phyloP scores from a whole-genome alignment of 176 grass and related monocot species.

The Eragrostis curvula region DNA sequence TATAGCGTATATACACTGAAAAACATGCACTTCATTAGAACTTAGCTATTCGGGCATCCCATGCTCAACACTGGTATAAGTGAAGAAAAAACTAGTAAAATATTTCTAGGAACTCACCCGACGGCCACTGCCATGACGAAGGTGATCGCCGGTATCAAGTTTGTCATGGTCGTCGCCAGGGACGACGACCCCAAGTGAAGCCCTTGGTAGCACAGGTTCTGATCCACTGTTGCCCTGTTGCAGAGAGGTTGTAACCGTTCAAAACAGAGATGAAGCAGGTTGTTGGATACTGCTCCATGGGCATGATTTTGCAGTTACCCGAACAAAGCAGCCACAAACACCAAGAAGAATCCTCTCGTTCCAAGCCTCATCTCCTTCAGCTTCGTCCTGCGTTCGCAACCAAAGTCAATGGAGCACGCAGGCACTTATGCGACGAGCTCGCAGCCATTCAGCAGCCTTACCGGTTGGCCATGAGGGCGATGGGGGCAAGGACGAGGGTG shows the following conservation, averaged over 20 bases:
- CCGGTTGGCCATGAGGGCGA: neutral
- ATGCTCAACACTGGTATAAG: neutral
- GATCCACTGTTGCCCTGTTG: constrained; percentile 1
- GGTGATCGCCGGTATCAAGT: constrained; percentile 31
- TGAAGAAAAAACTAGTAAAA: no score
- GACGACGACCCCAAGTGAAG: constrained; percentile 14
- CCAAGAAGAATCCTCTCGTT: neutral
- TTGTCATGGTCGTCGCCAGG: constrained; percentile 30
- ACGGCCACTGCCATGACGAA: constrained; percentile 15
- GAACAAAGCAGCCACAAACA: constrained; percentile 17
- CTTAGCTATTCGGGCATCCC: neutral
- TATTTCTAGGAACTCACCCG: neutral
- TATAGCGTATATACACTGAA: no score
- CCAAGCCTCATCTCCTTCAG: neutral
- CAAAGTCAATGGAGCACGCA: neutral
- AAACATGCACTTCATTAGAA: no score
- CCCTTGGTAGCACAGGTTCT: constrained; percentile 31
- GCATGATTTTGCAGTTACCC: neutral
- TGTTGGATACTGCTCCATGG: neutral
- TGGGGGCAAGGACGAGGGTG: constrained; percentile 40
- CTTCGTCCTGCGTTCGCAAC: neutral
- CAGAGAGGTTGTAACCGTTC: neutral
- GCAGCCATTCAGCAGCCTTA: neutral
- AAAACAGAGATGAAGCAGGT: neutral
- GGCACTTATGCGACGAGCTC: no score